These are phyloP conservation scores for Pythium rhizo-oryzae DNA, from an alignment of 352 stramenopile species.

Conservation along the genomic window DNA sequence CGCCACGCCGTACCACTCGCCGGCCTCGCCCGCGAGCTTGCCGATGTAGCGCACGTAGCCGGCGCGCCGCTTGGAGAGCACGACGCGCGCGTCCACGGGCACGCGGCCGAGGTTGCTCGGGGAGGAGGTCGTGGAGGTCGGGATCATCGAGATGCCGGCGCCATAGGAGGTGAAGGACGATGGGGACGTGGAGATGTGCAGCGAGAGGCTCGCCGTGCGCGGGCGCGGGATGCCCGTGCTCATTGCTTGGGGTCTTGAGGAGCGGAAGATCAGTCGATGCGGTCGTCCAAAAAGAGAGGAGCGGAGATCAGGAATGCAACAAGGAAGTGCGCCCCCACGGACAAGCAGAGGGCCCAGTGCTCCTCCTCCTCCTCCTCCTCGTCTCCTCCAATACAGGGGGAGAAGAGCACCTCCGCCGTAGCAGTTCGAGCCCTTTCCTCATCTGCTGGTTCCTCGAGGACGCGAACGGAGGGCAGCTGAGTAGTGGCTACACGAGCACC, in stretches of 20 bases:
- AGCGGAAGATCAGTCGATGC: background rate
- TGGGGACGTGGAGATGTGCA: conserved; percentile 27
- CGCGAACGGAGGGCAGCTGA: conserved; percentile 4
- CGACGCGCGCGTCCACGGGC: conserved; percentile 55
- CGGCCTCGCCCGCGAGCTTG: conserved; percentile 53
- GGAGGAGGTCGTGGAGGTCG: background rate
- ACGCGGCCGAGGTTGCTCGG: conserved; percentile 37
- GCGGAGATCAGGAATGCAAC: conserved; percentile 17
- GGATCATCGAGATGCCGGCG: background rate
- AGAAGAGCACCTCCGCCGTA: background rate
- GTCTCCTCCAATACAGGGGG: background rate
- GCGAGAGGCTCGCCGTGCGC: conserved; percentile 29
- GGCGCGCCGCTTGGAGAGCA: conserved; percentile 55
- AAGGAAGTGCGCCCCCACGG: background rate
- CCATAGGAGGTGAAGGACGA: background rate
- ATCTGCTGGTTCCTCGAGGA: conserved; percentile 9
- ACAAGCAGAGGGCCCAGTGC: background rate
- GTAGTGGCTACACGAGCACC: background rate
- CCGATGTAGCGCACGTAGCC: conserved; percentile 66
- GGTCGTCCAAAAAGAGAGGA: conserved; percentile 4
- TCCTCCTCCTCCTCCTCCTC: background rate
- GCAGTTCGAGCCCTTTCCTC: background rate
- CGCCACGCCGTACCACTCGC: conserved; percentile 72
- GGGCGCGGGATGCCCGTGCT: conserved; percentile 29
- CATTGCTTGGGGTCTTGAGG: conserved; percentile 16